These are phyloP conservation scores for Cadophora gregata DNA, from an alignment of 2,329 filamentous ascomycete genomes.

Conservation along the genomic window DNA sequence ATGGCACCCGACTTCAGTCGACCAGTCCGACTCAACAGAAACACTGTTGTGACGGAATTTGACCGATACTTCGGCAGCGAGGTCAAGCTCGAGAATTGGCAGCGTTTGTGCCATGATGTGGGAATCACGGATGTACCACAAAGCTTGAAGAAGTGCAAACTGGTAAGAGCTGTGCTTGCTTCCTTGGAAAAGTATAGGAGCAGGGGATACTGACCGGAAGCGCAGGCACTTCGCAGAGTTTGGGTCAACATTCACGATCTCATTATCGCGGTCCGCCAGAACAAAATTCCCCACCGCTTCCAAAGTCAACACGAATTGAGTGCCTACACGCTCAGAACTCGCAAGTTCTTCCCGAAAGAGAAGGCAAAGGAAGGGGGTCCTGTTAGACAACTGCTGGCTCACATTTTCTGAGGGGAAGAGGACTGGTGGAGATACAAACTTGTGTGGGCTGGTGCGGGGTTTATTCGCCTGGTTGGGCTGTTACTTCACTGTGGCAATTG, in stretches of 20 bases:
- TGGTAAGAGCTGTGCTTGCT: conserved; percentile 43
- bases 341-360: conserved; percentile 54
- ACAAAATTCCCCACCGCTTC: conserved; percentile 45
- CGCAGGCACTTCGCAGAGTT: conserved; percentile 50
- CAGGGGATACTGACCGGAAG: background rate
- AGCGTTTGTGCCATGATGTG: conserved; percentile 52
- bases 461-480: too few relatives aligned
- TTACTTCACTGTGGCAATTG: too few relatives aligned
- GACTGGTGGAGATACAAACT: background rate
- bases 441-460: background rate
- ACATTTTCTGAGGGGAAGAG: conserved; percentile 36
- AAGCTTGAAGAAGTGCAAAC: conserved; percentile 47
- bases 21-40: background rate
- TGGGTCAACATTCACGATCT: conserved; percentile 59
- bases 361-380: conserved; percentile 50
- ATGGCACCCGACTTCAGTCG: background rate
- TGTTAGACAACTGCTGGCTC: conserved; percentile 47
- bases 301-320: conserved; percentile 44
- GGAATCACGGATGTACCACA: conserved; percentile 43
- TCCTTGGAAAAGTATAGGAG: too few relatives aligned
- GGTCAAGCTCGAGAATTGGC: conserved; percentile 50
- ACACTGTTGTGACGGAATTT: conserved; percentile 23
- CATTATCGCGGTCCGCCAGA: conserved; percentile 45
- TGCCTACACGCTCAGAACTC: conserved; percentile 42
- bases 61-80: conserved; percentile 36